Percentiles rank a stretch among this genome's conserved stretches.
Conservation (phyloP, 805 yeast genomes). For the Yamadazyma laniorum region DNA sequence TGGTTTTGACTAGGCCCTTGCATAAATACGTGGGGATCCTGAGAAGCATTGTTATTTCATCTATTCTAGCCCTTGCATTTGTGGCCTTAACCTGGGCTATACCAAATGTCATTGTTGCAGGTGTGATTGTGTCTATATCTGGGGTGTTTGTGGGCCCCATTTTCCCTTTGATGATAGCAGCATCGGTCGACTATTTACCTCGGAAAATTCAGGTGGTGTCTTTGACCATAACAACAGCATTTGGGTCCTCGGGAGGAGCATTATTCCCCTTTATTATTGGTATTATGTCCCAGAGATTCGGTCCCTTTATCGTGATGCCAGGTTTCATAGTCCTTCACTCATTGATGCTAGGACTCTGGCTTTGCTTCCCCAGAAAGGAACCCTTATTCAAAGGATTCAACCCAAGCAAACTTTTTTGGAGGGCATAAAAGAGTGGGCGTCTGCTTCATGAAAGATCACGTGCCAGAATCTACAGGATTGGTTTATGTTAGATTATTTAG, state of each 20-base stretch:
- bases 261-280: slow-evolving; percentile 54
- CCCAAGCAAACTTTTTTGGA: too few relatives aligned
- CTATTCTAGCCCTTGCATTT: slow-evolving; percentile 33
- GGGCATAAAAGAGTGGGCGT: too few relatives aligned
- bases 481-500: too few relatives aligned
- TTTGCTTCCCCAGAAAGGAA: slow-evolving; percentile 17
- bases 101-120: slow-evolving; percentile 44
- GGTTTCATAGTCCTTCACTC: slow-evolving; percentile 38
- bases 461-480: too few relatives aligned
- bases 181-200: slow-evolving; percentile 44
- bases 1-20: slow-evolving; percentile 44
- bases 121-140: slow-evolving; percentile 45
- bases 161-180: slow-evolving; percentile 51
- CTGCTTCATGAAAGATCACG: too few relatives aligned
- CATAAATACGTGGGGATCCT: slow-evolving; percentile 43
- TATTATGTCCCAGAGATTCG: slow-evolving; percentile 42
- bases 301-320: slow-evolving; percentile 52
- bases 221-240: slow-evolving; percentile 51
- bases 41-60: slow-evolving; percentile 39
- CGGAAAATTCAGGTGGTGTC: slow-evolving; percentile 51
- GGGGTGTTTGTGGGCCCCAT: slow-evolving; percentile 70
- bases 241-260: slow-evolving; percentile 61
- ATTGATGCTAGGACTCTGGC: slow-evolving; percentile 26
- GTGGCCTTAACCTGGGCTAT: slow-evolving; percentile 50
- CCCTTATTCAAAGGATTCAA: slow-evolving; percentile 4